Evolutionary conservation across 192 early-diverging fungal genomes (phyloP), one percentile per base, ranked within the genome.

Genomic region (Rhizophagus clarus): DNA sequence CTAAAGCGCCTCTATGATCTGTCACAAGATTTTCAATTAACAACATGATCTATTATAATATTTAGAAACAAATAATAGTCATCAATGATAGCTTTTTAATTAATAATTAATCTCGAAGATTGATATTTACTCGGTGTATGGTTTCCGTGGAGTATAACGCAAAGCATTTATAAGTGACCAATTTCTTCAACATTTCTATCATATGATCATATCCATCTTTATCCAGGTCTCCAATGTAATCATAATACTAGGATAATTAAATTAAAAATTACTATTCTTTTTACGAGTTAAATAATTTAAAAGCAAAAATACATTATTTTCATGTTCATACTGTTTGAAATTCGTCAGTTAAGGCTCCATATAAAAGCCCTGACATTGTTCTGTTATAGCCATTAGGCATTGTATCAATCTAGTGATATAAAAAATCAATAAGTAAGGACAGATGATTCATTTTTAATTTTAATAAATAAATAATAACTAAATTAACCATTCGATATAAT

Each of bases 241-340:
- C 71, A 72, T 72, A 72, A 47, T 51, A 72, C 71, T 72, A 49
- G 17, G 51, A 28, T 22, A 72, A 28, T 28, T 29, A 64, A 64
- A n/a, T 5, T 72, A 6, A 72, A 72, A 28, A 28, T 15, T 2
- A 72, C 28, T 51, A 2, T 28, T 49, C 10, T 45, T 9, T 51
- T 47, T 49, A 49, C 10, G 22, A 72, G 3, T 34, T 3, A 34
- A 34, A 34, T 34, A 7, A 40, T 42, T n/a, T 28, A 47, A 47
- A n/a, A 29, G 17, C 15, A 4, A 24, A 47, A 37, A 72, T 11
- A 2, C 26, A 49, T 26, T n/a, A 9, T 12, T 28, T 17, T 45
- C 42, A 45, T 14, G 20, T 49, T 26, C 45, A 49, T 45, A n/a
- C 24, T 29, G 24, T 49, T 49, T 72, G 34, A 10, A 42, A 31